These are phyloP conservation scores for Trifolium dubium DNA, from an alignment of 306 rosid genomes.

Conservation along the genomic window DNA sequence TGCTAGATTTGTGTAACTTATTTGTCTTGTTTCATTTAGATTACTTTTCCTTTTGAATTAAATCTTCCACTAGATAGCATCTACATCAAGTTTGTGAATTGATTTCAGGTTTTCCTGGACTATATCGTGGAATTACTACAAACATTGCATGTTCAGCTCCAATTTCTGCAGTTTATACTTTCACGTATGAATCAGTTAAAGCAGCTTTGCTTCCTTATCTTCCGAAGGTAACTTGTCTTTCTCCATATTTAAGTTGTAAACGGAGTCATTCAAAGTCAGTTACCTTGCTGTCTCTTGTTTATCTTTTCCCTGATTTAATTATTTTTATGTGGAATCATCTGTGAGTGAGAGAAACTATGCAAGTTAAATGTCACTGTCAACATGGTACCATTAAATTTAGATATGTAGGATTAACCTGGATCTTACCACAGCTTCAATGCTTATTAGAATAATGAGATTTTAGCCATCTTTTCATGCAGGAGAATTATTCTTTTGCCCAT, in stretches of 20 bases:
- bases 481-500: constrained; percentile 77
- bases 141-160: constrained; percentile 92
- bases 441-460: constrained; percentile 41
- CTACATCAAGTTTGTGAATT: constrained; percentile 37
- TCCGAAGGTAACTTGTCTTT: constrained; percentile 62
- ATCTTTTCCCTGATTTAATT: constrained; percentile 19
- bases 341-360: constrained; percentile 30
- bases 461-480: constrained; percentile 60
- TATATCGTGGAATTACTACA: constrained; percentile 89
- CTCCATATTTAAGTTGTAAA: constrained; percentile 32
- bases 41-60: constrained; percentile 30
- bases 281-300: constrained; percentile 26
- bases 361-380: constrained; percentile 23
- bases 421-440: constrained; percentile 14
- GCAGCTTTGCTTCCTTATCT: constrained; percentile 84
- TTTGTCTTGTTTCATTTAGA: constrained; percentile 30
- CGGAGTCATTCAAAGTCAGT: constrained; percentile 23
- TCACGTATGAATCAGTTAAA: constrained; percentile 92
- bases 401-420: constrained; percentile 27
- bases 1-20: constrained; percentile 26
- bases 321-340: constrained; percentile 20
- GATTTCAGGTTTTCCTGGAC: constrained; percentile 85
- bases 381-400: constrained; percentile 3
- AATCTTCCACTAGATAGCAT: constrained; percentile 28
- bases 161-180: constrained; percentile 88